Evolutionary conservation across 2,329 filamentous ascomycete species (phyloP).

Genomic region (Geosmithia morbida): DNA sequence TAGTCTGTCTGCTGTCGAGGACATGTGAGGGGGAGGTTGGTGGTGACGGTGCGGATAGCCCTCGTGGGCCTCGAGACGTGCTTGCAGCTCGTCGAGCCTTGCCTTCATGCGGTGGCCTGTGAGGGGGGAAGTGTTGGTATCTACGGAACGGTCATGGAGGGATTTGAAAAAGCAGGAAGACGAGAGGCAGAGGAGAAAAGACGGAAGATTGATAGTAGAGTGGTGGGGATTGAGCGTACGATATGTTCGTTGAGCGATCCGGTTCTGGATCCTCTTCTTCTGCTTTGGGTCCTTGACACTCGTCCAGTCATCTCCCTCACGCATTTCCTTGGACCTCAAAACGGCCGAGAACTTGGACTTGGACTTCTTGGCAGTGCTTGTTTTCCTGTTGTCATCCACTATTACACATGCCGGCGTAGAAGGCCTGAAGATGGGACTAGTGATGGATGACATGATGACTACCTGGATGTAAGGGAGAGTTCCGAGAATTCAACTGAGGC

Average conservation of each 20-base stretch:
- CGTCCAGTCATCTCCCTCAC: slow-evolving; percentile 14
- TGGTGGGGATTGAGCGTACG: too few relatives aligned
- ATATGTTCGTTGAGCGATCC: slow-evolving; percentile 16
- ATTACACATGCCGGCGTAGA: background rate
- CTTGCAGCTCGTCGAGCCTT: slow-evolving; percentile 14
- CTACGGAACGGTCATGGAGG: background rate
- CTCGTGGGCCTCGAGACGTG: slow-evolving; percentile 13
- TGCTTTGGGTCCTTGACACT: slow-evolving; percentile 12
- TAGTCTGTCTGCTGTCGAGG: background rate
- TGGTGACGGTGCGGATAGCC: slow-evolving; percentile 1
- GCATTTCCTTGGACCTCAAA: slow-evolving; percentile 4
- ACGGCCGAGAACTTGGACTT: slow-evolving; percentile 1
- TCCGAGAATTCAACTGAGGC: too few relatives aligned
- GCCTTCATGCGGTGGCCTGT: slow-evolving; percentile 17
- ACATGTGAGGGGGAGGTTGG: slow-evolving; percentile 4
- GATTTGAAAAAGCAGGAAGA: background rate
- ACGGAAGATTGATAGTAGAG: background rate
- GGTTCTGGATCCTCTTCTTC: slow-evolving; percentile 17
- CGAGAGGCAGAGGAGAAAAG: background rate
- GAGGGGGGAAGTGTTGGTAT: slow-evolving; percentile 1
- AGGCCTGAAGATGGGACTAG: background rate
- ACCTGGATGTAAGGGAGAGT: background rate
- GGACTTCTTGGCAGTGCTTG: background rate
- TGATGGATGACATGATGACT: background rate
- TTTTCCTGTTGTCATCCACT: background rate